Base-by-base conservation (phyloP, 2,329 filamentous ascomycete genomes). In the Penicillium nordicum region DNA sequence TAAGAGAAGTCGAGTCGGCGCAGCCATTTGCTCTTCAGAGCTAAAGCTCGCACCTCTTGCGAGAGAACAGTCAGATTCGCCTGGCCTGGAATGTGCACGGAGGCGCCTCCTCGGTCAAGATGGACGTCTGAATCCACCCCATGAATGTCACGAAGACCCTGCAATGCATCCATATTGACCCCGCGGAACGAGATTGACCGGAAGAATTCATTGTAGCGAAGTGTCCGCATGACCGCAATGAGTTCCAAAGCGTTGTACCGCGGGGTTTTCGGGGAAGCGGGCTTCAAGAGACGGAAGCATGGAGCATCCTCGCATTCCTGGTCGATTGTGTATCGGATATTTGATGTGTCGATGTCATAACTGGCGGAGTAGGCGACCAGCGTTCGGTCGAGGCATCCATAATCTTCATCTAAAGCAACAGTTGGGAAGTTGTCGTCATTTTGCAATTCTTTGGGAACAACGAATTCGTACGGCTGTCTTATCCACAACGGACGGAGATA, bases 201-300 rank as follows among this genome's bases (percentile, higher is more conserved):
- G 69, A 89, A 90, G 1, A 79, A 82, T 65, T 89, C 86, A 65
- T 90, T 89, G 70, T 88, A 90, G 40, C 88, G 82, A 51, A 90
- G 71, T 10, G 87, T 80, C 58, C 87, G 80, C 78, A 88, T 81
- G n/a, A 90, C 80, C 5, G 87, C 85, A 30, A 90, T 78, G n/a
- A 89, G 73, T 66, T 89, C 87, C 25, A 85, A 69, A 5, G 79
- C 76, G 2, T 77, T 80, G 65, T 90, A 90, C 37, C 80, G 80
- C 12, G 74, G 73, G 46, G 78, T 75, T 44, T 78, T 74, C 10
- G 67, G 57, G 1, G 78, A 72, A 21, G 79, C 78, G 2, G 86
- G 84, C 21, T 79, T 80, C 8, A 87, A 76, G 9, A 90, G 78
- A 59, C 82, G 80, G 67, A 90, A 90, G 36, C 83, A 82, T 5